phyloP scores from a whole-genome alignment of 2,329 filamentous ascomycete genomes.

The Trichoderma pleuroti region DNA sequence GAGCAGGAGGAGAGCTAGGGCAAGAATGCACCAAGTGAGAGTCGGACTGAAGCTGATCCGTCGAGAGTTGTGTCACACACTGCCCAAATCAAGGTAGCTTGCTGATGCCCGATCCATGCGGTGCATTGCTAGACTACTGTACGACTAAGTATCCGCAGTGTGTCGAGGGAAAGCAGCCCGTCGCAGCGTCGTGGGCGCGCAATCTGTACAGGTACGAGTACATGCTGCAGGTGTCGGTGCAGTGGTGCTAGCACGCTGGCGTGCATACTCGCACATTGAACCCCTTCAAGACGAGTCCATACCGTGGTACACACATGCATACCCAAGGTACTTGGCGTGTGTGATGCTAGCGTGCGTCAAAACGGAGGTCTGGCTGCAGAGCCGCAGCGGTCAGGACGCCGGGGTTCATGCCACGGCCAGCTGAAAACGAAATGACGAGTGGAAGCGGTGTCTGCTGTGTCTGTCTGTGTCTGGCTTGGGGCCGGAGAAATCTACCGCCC shows the following conservation, averaged over 20 bases:
- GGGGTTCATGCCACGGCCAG: conserved; percentile 8
- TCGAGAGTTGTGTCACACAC: background rate
- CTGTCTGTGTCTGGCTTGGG: background rate
- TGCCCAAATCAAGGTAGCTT: background rate
- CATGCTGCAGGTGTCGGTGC: background rate
- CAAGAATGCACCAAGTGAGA: background rate
- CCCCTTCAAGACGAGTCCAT: background rate
- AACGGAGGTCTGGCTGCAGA: background rate
- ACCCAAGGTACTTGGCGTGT: background rate
- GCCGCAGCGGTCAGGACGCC: conserved; percentile 6
- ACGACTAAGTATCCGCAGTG: background rate
- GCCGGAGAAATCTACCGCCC: conserved; percentile 5
- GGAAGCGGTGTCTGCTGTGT: background rate
- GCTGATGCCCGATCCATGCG: conserved; percentile 10
- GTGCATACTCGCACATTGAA: background rate
- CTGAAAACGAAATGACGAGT: conserved; percentile 15
- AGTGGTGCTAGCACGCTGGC: background rate
- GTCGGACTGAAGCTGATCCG: conserved; percentile 8
- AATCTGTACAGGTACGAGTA: background rate
- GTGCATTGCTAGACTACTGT: background rate
- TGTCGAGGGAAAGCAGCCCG: background rate
- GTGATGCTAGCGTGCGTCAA: background rate
- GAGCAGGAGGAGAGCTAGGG: background rate
- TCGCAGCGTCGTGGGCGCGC: background rate
- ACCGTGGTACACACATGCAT: background rate